phyloP scores from a whole-genome alignment of 2,329 filamentous ascomycete species.

The Diatrype stigma region DNA sequence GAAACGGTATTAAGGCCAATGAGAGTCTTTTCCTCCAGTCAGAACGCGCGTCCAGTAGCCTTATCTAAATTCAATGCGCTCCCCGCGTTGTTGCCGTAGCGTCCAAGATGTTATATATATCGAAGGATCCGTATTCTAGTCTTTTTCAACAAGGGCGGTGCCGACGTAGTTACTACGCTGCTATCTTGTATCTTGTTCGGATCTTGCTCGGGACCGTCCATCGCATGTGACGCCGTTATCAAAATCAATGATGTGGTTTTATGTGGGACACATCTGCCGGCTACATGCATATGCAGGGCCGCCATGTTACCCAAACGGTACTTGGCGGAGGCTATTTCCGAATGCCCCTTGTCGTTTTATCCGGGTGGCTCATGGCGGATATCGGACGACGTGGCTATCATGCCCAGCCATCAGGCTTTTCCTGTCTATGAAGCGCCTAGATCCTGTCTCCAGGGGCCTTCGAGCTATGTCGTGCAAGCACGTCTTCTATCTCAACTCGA shows the following conservation, averaged over 20 bases:
- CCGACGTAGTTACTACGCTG: too few species aligned
- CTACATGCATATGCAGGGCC: not conserved
- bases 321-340: slow-evolving; percentile 22
- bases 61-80: too few species aligned
- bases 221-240: not conserved
- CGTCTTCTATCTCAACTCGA: not conserved
- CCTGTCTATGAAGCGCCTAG: not conserved
- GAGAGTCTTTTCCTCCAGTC: too few species aligned
- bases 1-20: too few species aligned
- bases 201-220: too few species aligned
- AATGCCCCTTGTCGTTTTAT: slow-evolving; percentile 18
- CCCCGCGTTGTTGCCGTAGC: too few species aligned
- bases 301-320: slow-evolving; percentile 13
- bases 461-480: not conserved
- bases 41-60: too few species aligned
- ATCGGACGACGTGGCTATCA: not conserved
- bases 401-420: not conserved
- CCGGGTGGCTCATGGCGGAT: slow-evolving; percentile 10
- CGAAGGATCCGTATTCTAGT: too few species aligned
- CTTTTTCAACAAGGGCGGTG: too few species aligned
- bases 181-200: too few species aligned
- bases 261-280: not conserved
- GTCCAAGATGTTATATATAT: too few species aligned
- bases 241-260: not conserved
- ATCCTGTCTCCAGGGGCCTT: not conserved